phyloP scores from a whole-genome alignment of 495 filamentous ascomycete species.

The Daldinia caldariorum region DNA sequence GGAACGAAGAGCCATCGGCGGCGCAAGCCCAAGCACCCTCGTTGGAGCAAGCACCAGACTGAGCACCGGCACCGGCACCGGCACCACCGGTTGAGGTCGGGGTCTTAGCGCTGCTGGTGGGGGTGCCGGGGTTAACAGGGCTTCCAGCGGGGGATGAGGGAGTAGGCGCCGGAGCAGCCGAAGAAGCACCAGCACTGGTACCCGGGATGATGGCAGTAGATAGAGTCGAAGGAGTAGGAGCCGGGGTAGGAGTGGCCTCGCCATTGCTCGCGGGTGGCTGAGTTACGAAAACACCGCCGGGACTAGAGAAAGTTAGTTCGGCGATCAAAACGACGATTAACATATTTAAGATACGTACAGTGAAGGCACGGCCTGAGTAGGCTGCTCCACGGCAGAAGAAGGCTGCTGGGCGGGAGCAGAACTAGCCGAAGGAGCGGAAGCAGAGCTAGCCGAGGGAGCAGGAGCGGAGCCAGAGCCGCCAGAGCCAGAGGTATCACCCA shows the following conservation, averaged over 20 bases:
- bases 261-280: constrained; percentile 22
- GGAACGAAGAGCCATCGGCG: constrained; percentile 66
- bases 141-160: constrained; percentile 25
- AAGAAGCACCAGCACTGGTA: constrained; percentile 40
- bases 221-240: constrained; percentile 35
- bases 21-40: constrained; percentile 72
- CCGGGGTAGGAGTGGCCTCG: constrained; percentile 12
- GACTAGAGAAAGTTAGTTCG: constrained; percentile 38
- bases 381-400: constrained; percentile 1
- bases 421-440: constrained; percentile 26
- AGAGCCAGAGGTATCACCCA: constrained; percentile 34
- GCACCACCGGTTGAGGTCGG: constrained; percentile 30
- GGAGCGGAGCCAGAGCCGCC: constrained; percentile 41
- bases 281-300: constrained; percentile 51
- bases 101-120: constrained; percentile 35
- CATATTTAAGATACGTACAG: constrained; percentile 30
- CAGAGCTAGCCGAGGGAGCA: constrained; percentile 10
- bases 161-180: constrained; percentile 31
- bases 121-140: constrained; percentile 20
- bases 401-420: constrained; percentile 5
- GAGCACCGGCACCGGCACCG: constrained; percentile 24
- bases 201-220: constrained; percentile 35
- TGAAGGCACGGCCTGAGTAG: constrained; percentile 12
- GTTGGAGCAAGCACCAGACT: constrained; percentile 55
- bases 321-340: constrained; percentile 26